Evolutionary conservation across 495 filamentous ascomycete species (phyloP).

Genomic region (Chlorociboria aeruginascens): DNA sequence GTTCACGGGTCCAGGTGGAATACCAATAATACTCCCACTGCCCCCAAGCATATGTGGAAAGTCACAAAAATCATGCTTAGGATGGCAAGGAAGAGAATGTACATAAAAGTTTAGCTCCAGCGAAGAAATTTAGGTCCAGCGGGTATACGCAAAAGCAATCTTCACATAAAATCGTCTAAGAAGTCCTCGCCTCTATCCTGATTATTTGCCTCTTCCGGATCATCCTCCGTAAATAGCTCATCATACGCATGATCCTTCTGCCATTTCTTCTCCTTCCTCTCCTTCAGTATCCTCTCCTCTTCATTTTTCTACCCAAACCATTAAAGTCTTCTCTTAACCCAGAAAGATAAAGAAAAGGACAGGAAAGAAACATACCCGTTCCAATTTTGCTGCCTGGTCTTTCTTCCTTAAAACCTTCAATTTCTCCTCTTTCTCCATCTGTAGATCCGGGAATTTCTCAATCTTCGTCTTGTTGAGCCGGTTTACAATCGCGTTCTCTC

Average conservation of each 20-base stretch:
- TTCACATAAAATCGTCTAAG: slow-evolving; percentile 65
- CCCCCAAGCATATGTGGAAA: no score
- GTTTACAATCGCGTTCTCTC: slow-evolving; percentile 87
- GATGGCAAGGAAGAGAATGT: no score
- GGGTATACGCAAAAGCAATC: background rate
- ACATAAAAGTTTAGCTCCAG: no score
- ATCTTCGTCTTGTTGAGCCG: slow-evolving; percentile 90
- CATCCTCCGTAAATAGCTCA: slow-evolving; percentile 61
- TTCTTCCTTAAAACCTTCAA: slow-evolving; percentile 53
- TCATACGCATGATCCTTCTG: slow-evolving; percentile 94
- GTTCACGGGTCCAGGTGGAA: background rate
- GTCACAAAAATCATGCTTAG: no score
- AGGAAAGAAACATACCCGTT: slow-evolving; percentile 37
- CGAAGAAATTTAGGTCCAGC: background rate
- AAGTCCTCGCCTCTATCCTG: slow-evolving; percentile 50
- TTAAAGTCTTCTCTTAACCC: background rate
- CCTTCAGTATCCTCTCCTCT: slow-evolving; percentile 65
- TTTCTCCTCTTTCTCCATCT: slow-evolving; percentile 63
- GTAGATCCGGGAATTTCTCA: slow-evolving; percentile 74
- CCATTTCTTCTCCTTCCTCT: slow-evolving; percentile 78
- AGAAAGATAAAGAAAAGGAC: no score
- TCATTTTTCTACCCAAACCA: slow-evolving; percentile 48
- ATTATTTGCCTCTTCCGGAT: slow-evolving; percentile 52
- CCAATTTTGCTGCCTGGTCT: slow-evolving; percentile 55
- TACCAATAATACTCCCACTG: no score